Conservation (phyloP, 2,329 filamentous ascomycete species). For the Podosphaera fusca region DNA sequence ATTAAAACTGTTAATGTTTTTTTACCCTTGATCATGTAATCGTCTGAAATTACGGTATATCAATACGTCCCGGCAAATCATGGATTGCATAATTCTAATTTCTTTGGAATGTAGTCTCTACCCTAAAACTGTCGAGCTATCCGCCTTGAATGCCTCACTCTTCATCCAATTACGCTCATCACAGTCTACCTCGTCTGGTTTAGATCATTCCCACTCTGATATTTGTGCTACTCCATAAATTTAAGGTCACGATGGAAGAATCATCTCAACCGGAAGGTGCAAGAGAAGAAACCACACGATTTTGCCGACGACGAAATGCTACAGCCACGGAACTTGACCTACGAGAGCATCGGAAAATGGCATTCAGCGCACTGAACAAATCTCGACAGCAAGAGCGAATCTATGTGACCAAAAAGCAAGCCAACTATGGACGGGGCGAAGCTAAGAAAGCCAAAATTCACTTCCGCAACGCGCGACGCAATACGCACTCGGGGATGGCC, state of each 20-base stretch:
- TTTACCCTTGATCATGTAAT: too few species aligned
- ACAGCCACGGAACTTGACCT: constrained; percentile 8
- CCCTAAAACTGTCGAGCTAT: too few species aligned
- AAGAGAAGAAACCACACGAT: background rate
- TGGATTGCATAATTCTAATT: too few species aligned
- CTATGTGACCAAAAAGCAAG: constrained; percentile 9
- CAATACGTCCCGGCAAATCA: too few species aligned
- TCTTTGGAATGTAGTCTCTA: too few species aligned
- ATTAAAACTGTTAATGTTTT: too few species aligned
- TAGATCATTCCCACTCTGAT: too few species aligned
- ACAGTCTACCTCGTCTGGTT: too few species aligned
- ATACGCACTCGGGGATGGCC: constrained; percentile 4
- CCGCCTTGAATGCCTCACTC: too few species aligned
- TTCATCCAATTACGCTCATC: too few species aligned
- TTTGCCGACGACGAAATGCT: constrained; percentile 2
- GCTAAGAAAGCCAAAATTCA: constrained; percentile 8
- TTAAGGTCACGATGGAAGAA: background rate
- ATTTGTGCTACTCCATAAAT: too few species aligned
- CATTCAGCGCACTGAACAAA: constrained; percentile 7
- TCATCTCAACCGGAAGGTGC: background rate
- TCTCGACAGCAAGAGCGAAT: constrained; percentile 10
- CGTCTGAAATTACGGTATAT: too few species aligned
- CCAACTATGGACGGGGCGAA: constrained; percentile 7
- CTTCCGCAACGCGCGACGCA: constrained; percentile 4
- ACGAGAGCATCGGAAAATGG: constrained; percentile 8